Conservation (phyloP, 805 yeast genomes). For the Starmera caribaea region DNA sequence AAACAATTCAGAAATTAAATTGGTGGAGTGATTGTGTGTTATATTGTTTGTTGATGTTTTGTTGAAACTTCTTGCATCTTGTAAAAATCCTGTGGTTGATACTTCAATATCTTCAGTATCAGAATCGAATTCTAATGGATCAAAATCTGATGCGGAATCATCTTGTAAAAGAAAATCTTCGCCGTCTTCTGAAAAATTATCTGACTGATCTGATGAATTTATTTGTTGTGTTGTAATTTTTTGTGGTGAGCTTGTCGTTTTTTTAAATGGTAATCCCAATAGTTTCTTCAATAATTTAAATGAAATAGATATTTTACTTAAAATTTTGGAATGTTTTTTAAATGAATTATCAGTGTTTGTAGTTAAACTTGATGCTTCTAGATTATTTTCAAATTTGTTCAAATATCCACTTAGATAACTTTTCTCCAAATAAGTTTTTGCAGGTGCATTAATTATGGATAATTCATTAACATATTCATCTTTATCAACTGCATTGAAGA, state of each 20-base stretch:
- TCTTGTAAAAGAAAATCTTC: constrained; percentile 10
- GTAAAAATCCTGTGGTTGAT: constrained; percentile 10
- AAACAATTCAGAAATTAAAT: constrained; percentile 12
- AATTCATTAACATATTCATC: constrained; percentile 57
- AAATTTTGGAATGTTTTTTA: not conserved
- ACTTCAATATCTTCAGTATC: constrained; percentile 17
- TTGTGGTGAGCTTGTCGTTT: constrained; percentile 10
- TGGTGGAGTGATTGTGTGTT: not conserved
- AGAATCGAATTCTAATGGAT: constrained; percentile 24
- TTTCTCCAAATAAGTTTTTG: constrained; percentile 45
- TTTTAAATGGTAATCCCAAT: not conserved
- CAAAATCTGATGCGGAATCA: constrained; percentile 14
- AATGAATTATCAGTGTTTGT: no score
- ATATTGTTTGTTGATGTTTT: not conserved
- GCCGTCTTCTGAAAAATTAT: constrained; percentile 15
- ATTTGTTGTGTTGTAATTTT: no score
- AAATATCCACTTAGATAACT: constrained; percentile 13
- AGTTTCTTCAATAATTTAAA: constrained; percentile 2
- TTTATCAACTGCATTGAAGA: constrained; percentile 58
- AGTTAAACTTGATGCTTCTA: constrained; percentile 4
- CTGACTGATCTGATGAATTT: constrained; percentile 26
- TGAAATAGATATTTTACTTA: constrained; percentile 6
- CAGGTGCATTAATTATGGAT: constrained; percentile 36
- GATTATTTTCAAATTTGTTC: constrained; percentile 16
- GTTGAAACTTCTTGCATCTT: not conserved